Percentiles rank a stretch among this genome's conserved stretches.
Conservation (phyloP, 2,329 filamentous ascomycete species). For the Aspergillus melleus region DNA sequence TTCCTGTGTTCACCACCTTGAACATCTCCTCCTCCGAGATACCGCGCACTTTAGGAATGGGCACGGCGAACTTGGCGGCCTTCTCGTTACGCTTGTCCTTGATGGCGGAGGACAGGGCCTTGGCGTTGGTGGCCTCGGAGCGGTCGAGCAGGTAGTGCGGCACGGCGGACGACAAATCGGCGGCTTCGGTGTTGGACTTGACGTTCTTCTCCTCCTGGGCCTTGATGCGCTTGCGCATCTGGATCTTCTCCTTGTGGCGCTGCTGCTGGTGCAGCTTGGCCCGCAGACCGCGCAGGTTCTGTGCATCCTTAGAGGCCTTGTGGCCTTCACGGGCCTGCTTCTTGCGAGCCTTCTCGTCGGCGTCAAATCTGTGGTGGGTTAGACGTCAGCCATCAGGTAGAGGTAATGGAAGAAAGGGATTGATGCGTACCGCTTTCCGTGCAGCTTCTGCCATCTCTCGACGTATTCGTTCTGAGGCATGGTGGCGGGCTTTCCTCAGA, state of each 20-base stretch:
- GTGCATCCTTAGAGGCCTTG: constrained; percentile 82
- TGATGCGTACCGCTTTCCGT: constrained; percentile 48
- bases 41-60: constrained; percentile 88
- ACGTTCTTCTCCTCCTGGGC: constrained; percentile 95
- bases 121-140: constrained; percentile 64
- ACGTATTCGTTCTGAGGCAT: constrained; percentile 58
- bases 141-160: constrained; percentile 94
- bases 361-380: constrained; percentile 60
- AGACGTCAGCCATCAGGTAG: constrained; percentile 14
- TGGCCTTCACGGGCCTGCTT: constrained; percentile 83
- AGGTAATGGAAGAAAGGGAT: background rate
- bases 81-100: constrained; percentile 96
- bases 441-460: constrained; percentile 73
- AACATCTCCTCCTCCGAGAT: constrained; percentile 98
- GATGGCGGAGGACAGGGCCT: constrained; percentile 79
- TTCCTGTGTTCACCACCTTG: constrained; percentile 92
- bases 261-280: constrained; percentile 94
- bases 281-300: constrained; percentile 86
- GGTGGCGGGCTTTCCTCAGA: background rate
- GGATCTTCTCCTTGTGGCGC: constrained; percentile 95
- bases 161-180: constrained; percentile 76
- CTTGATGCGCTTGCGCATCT: constrained; percentile 93
- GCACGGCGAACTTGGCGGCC: constrained; percentile 88
- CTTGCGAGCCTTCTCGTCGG: constrained; percentile 89
- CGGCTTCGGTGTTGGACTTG: constrained; percentile 71